These are phyloP conservation scores for Gossypium trilobum DNA, from an alignment of 441 rosid genomes.

Conservation along the genomic window DNA sequence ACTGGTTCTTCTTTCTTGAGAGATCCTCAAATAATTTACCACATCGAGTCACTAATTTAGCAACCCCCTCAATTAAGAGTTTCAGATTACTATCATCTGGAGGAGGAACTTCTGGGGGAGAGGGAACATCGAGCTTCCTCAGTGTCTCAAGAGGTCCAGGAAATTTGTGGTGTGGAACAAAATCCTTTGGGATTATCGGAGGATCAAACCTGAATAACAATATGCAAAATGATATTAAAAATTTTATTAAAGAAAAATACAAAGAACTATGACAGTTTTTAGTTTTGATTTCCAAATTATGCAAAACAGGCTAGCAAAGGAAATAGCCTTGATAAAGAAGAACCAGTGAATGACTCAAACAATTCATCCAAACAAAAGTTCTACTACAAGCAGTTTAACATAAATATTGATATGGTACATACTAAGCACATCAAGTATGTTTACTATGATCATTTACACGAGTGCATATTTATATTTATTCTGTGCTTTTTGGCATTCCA, in stretches of 20 bases:
- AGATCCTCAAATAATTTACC: constrained; percentile 92
- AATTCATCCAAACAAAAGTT: neutral
- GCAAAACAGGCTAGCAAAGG: neutral
- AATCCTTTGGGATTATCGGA: constrained; percentile 72
- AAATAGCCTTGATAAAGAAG: neutral
- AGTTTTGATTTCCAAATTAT: neutral
- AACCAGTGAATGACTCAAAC: neutral
- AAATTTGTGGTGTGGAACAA: constrained; percentile 65
- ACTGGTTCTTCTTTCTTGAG: constrained; percentile 77
- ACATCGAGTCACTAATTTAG: constrained; percentile 80
- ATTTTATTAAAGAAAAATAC: neutral
- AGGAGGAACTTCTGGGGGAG: constrained; percentile 64
- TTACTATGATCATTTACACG: neutral
- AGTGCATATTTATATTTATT: neutral
- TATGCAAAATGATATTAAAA: constrained; percentile 12
- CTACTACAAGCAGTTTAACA: neutral
- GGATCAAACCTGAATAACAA: constrained; percentile 57
- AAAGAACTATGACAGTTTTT: neutral
- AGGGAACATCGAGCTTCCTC: constrained; percentile 35
- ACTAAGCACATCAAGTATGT: neutral
- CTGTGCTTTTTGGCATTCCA: neutral
- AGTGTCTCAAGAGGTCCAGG: constrained; percentile 46
- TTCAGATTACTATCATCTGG: constrained; percentile 65
- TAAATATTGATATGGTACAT: neutral
- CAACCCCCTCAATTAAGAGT: constrained; percentile 81